These are phyloP conservation scores for Mortierella sp. DNA, from an alignment of 371 early-diverging fungal genomes.

Conservation along the genomic window DNA sequence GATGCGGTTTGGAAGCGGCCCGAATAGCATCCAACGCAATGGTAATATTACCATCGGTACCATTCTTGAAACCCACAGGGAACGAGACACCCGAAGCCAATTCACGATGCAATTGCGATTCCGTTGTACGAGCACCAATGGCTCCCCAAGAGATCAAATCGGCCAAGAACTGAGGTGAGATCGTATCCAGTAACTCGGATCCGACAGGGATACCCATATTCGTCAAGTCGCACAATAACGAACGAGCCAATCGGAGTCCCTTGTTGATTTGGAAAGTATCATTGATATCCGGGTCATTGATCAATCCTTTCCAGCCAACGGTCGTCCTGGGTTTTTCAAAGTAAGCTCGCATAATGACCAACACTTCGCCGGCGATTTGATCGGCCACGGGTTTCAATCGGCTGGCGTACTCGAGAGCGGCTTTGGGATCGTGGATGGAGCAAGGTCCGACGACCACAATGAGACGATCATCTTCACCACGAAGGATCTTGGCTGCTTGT, in stretches of 20 bases:
- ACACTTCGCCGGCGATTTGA: slow-evolving; percentile 71
- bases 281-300: slow-evolving; percentile 79
- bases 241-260: slow-evolving; percentile 85
- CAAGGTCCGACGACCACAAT: slow-evolving; percentile 88
- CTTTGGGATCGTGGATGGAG: slow-evolving; percentile 91
- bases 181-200: slow-evolving; percentile 86
- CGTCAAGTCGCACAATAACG: slow-evolving; percentile 76
- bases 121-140: slow-evolving; percentile 94
- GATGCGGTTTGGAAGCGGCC: slow-evolving; percentile 87
- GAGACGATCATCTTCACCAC: slow-evolving; percentile 82
- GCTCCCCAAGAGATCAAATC: slow-evolving; percentile 89
- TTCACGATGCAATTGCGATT: slow-evolving; percentile 91
- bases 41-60: slow-evolving; percentile 87
- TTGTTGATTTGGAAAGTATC: slow-evolving; percentile 88
- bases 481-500: slow-evolving; percentile 74
- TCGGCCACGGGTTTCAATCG: slow-evolving; percentile 59
- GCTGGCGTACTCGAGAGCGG: slow-evolving; percentile 86
- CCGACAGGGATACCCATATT: slow-evolving; percentile 86
- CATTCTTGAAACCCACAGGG: slow-evolving; percentile 93
- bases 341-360: slow-evolving; percentile 92
- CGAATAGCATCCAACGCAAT: slow-evolving; percentile 93
- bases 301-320: slow-evolving; percentile 94
- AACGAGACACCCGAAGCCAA: slow-evolving; percentile 92
- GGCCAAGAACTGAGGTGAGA: slow-evolving; percentile 63
- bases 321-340: slow-evolving; percentile 96